phyloP scores from a whole-genome alignment of 2,329 filamentous ascomycete genomes.

The Sarocladium brachiariae region DNA sequence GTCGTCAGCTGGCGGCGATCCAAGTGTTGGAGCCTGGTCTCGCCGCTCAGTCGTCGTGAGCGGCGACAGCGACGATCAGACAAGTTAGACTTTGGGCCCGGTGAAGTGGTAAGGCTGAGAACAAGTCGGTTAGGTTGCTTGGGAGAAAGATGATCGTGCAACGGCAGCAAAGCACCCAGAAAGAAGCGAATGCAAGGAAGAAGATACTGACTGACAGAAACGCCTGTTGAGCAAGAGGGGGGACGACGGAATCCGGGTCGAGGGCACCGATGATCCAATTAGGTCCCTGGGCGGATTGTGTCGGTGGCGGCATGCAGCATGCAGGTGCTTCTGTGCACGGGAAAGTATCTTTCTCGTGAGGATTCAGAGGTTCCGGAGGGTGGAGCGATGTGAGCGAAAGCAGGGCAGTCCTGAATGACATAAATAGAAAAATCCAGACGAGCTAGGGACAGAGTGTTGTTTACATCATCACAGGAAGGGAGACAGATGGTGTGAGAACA shows the following conservation, averaged over 20 bases:
- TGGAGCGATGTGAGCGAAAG: too few relatives aligned
- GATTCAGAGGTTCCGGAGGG: background rate
- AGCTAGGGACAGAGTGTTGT: too few relatives aligned
- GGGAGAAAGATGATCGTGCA: background rate
- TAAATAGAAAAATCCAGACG: too few relatives aligned
- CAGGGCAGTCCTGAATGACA: too few relatives aligned
- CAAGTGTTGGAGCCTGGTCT: too few relatives aligned
- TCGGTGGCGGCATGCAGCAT: conserved; percentile 5
- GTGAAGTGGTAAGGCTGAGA: conserved; percentile 1
- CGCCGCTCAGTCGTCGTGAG: conserved; percentile 2
- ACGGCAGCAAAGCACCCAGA: too few relatives aligned
- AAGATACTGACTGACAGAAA: background rate
- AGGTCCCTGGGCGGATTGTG: background rate
- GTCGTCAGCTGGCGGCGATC: conserved; percentile 2
- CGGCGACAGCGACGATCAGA: background rate
- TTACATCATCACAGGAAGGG: too few relatives aligned
- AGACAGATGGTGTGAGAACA: too few relatives aligned
- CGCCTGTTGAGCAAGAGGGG: background rate
- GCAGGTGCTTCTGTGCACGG: background rate
- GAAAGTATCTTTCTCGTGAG: background rate
- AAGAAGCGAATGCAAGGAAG: background rate
- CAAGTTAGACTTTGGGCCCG: background rate
- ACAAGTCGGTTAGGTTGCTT: background rate
- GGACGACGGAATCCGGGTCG: background rate
- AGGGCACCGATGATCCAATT: background rate